Conservation (phyloP, 257 asterid species). For the Leptodermis oblonga region DNA sequence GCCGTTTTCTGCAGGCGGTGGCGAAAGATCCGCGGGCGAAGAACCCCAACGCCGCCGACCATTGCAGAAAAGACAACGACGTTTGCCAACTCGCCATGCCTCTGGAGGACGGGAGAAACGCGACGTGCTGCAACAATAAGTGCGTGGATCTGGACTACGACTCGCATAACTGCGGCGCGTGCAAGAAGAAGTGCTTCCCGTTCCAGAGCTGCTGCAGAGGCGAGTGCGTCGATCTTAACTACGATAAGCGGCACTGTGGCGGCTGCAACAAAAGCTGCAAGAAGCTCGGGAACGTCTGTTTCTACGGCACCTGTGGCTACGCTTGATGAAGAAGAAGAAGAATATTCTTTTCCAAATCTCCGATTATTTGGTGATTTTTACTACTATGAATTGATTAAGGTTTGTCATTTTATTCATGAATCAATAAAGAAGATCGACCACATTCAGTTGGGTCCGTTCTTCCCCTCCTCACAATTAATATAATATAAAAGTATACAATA, state of each 20-base stretch:
- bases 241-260: slow-evolving; percentile 45
- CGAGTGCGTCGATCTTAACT: slow-evolving; percentile 33
- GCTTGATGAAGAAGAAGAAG: slow-evolving; percentile 20
- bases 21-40: slow-evolving; percentile 6
- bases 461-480: neutral
- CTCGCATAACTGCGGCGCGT: slow-evolving; percentile 35
- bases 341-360: no score
- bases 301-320: slow-evolving; percentile 42
- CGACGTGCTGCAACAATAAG: slow-evolving; percentile 44
- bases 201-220: slow-evolving; percentile 38
- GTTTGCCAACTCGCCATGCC: slow-evolving; percentile 15
- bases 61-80: slow-evolving; percentile 29
- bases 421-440: slow-evolving; percentile 22
- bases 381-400: neutral
- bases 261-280: slow-evolving; percentile 35
- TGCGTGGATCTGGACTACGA: slow-evolving; percentile 31
- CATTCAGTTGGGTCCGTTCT: slow-evolving; percentile 16
- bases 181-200: slow-evolving; percentile 34
- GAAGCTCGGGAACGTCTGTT: slow-evolving; percentile 23
- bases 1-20: slow-evolving; percentile 31
- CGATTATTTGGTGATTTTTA: neutral
- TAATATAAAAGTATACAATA: neutral
- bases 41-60: slow-evolving; percentile 27
- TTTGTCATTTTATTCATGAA: slow-evolving; percentile 12
- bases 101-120: slow-evolving; percentile 20